Evolutionary conservation across 805 yeast species (phyloP).

Genomic region (Zygosaccharomyces lentus): DNA sequence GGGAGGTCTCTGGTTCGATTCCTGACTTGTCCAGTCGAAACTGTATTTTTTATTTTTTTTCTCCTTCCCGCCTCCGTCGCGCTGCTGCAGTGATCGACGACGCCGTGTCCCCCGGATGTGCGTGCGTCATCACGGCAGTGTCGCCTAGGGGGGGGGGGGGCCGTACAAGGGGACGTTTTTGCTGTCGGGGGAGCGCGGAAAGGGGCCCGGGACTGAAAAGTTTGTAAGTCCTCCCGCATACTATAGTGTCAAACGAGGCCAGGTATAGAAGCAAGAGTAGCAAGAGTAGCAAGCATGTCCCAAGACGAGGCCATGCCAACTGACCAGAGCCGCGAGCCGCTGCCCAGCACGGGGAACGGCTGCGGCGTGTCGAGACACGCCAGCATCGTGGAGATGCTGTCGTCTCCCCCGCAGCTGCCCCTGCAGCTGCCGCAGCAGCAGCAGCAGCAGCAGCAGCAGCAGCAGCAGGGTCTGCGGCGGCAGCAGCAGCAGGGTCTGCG

Average conservation of each 20-base stretch:
- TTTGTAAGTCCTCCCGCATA: not conserved
- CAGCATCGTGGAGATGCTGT: slow-evolving; percentile 68
- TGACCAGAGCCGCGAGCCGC: not conserved
- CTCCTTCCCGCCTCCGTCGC: not conserved
- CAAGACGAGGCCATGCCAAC: not conserved
- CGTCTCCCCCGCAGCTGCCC: slow-evolving; percentile 69
- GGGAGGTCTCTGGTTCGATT: slow-evolving; percentile 76
- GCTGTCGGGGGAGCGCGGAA: not conserved
- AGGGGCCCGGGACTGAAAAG: not conserved
- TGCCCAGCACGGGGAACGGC: slow-evolving; percentile 11
- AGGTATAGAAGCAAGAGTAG: no score
- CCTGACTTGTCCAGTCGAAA: slow-evolving; percentile 63
- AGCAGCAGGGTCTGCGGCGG: slow-evolving; percentile 10
- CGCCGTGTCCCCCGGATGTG: not conserved
- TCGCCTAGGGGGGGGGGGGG: not conserved
- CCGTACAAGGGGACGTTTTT: not conserved
- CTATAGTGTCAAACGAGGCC: not conserved
- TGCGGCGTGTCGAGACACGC: slow-evolving; percentile 45
- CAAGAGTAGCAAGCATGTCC: not conserved
- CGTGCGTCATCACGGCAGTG: not conserved
- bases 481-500: slow-evolving; percentile 5
- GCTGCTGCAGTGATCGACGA: not conserved
- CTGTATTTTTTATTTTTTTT: not conserved
- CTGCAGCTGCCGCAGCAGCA: slow-evolving; percentile 43
- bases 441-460: slow-evolving; percentile 12